These are phyloP conservation scores for Ustilago esculenta DNA, from an alignment of 1,284 basidiomycete genomes.

Conservation along the genomic window DNA sequence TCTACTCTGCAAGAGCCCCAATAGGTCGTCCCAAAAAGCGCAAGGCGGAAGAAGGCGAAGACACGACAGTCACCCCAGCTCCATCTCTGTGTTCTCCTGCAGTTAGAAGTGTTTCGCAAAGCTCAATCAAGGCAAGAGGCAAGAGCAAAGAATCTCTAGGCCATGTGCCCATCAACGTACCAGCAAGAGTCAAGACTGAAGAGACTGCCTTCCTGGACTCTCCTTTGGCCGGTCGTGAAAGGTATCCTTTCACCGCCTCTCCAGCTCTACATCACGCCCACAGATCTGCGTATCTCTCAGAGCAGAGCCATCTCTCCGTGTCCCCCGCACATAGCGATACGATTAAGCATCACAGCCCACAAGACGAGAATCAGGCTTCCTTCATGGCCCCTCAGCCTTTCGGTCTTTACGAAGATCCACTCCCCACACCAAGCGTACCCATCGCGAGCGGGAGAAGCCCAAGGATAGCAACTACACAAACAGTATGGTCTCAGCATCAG, in stretches of 20 bases:
- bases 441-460: background rate
- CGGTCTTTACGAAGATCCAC: slow-evolving; percentile 2
- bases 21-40: slow-evolving; percentile 58
- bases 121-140: slow-evolving; percentile 6
- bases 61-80: background rate
- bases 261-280: slow-evolving; percentile 1
- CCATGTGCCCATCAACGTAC: background rate
- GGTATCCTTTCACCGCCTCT: background rate
- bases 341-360: slow-evolving; percentile 1
- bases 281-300: background rate
- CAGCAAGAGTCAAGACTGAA: slow-evolving; percentile 17
- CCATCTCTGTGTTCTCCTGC: slow-evolving; percentile 1
- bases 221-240: background rate
- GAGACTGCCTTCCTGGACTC: background rate
- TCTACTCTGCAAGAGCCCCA: slow-evolving; percentile 51
- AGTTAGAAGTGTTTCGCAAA: background rate
- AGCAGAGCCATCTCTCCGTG: background rate
- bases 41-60: slow-evolving; percentile 26
- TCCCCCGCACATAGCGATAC: slow-evolving; percentile 8
- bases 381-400: background rate
- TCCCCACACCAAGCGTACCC: background rate
- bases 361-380: background rate
- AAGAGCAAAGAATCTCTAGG: slow-evolving; percentile 6
- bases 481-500: slow-evolving; percentile 18
- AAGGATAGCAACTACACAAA: slow-evolving; percentile 4